Conservation (phyloP, 768 basidiomycete species). For the Suillus weaverae region DNA sequence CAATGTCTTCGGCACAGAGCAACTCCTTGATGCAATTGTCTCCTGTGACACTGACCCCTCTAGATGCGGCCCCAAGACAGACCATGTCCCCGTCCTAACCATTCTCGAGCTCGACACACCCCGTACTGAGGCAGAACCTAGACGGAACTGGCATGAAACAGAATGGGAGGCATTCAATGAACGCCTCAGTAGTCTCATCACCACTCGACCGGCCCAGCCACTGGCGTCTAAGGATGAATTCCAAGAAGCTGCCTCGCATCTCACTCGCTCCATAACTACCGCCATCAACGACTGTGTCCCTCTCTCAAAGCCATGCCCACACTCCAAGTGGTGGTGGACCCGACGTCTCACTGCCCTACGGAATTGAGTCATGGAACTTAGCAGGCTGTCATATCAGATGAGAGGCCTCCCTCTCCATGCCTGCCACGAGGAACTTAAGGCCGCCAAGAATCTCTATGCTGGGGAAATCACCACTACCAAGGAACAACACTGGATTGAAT, state of each 20-base stretch:
- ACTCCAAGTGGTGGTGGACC: constrained; percentile 36
- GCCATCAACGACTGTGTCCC: constrained; percentile 23
- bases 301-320: constrained; percentile 15
- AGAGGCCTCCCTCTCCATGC: not conserved
- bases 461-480: not conserved
- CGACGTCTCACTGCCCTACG: too few relatives aligned
- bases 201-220: not conserved
- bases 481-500: constrained; percentile 11
- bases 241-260: not conserved
- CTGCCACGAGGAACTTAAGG: not conserved
- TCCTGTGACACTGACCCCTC: not conserved
- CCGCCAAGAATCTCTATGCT: not conserved
- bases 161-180: constrained; percentile 14
- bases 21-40: fast-evolving
- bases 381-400: not conserved
- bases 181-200: not conserved
- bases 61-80: not conserved
- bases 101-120: too few relatives aligned
- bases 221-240: constrained; percentile 11
- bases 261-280: constrained; percentile 18
- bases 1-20: constrained; percentile 16
- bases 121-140: too few relatives aligned
- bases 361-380: too few relatives aligned
- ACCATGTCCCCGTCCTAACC: constrained; percentile 6
- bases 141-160: constrained; percentile 6